Base-by-base conservation (phyloP, 805 yeast species). In the Candida nemodendra region DNA sequence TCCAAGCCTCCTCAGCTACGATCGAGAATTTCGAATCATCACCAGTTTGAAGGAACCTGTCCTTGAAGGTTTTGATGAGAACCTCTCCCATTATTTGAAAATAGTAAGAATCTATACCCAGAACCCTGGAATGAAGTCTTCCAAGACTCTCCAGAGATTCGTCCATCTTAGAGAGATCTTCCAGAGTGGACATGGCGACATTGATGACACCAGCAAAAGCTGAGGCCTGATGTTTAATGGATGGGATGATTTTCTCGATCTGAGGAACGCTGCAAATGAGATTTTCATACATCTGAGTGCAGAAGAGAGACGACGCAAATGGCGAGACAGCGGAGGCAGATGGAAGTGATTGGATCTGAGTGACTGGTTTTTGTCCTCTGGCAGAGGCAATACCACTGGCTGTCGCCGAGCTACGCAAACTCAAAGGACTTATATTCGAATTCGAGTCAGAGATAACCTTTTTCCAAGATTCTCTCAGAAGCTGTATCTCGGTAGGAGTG, bases 181-280 rank as follows among this genome's bases (percentile, higher is more conserved):
- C 89, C 36, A 86, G 64, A 47, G 78, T 78, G 19, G 72, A 61
- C 42, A 86, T 76, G 2, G 90, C 84, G 29, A 78, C 70, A 19
- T 84, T 74, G 50, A 87, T 59, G 14, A 86, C 86, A 4, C 90
- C 89, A 0, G 91, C 88, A 65, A 86, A 81, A 6, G 90, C 75
- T 12, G 78, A 75, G 1, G 93, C 88, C 62, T 87, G 95, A 55
- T 84, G 89, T 45, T 74, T 74, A 46, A 85, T 77, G 5, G 85
- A 77, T 0, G 95, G 95, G 57, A 83, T 84, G 54, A 79, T 56
- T 27, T 65, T 69, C 48, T 81, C 87, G 44, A 87, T 66, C 11
- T 64, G 65, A 0, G 86, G 79, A 47, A 74, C 77, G 73, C 77
- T 74, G 0, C 75, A 59, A 26, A 85, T 64, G 35, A 86, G 61